Evolutionary conservation across 176 grass and related monocot species (phyloP), one percentile per base, ranked within the genome.

Genomic region (Rhipidocladum racemiflorum): DNA sequence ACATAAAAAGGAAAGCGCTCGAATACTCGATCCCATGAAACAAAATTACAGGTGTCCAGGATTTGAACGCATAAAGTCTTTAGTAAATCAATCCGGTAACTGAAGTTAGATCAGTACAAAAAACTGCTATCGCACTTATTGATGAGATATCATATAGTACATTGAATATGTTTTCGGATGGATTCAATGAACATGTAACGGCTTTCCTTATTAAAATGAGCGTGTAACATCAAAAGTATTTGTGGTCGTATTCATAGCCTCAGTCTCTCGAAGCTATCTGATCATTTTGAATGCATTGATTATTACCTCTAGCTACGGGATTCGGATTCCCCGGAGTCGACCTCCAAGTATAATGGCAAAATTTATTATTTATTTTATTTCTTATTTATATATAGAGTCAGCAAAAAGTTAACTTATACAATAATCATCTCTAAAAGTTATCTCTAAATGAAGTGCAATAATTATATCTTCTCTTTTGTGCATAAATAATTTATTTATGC

Each of bases 111-210:
- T 24, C 34, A 57, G 35, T 65, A 62, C 70, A 62, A 83, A 83
- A 74, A 5, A 65, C n/a, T 14, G 65, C 56, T 9, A 83, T 55
- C 67, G 48, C 70, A 84, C 74, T 83, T 35, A 32, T 61, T 75
- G 87, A 69, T 43, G 20, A 44, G 68, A 85, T 76, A 81, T 81
- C 76, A 61, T 74, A 70, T 20, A 70, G 54, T 63, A 35, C 83
- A 55, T 46, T 61, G 59, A 82, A 72, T 61, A 72, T 60, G 38
- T 61, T 56, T 69, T 4, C 13, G 65, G 35, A 32, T 18, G 23
- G 83, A 60, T 86, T 67, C 88, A 72, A 4, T 86, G 88, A 86
- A 90, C 83, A 5, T 50, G 48, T 8, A 86, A 71, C 73, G 13
- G 65, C 65, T 85, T 49, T 65, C 46, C 39, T 21, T 90, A 86